Evolutionary conservation across 257 asterid species (phyloP), one percentile per base, ranked within the genome.

Genomic region (Nicotiana benthamiana): DNA sequence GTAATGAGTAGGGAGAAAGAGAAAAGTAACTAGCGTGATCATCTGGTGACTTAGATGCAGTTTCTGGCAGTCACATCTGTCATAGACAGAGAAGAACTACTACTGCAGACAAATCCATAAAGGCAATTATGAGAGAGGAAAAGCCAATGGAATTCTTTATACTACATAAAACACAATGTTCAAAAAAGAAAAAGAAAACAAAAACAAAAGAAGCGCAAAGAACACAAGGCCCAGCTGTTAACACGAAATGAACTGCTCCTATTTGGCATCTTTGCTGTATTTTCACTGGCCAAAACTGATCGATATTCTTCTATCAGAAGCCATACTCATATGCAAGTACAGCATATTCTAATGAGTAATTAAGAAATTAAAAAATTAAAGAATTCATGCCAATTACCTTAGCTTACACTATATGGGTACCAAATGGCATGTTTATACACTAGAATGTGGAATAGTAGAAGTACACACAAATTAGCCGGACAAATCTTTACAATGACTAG

Each of bases 191-290:
- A 26, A n/a, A 75, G 4, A 74, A 67, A 22, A 4, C 26, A 61
- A 61, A 17, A 13, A 36, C 10, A 36, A 26, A 68, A 20, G 32
- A 20, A 43, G 34, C 77, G 16, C 77, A 43, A 40, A 22, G 59
- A 72, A 22, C 34, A 46, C 78, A 72, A 70, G 40, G 60, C 78
- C 36, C 77, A 81, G 84, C 84, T 81, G 81, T 79, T 60, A 20
- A 17, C 80, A 80, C 60, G 15, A 82, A 80, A 79, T 82, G 85
- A 83, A 79, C 80, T 72, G 77, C 67, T 61, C 9, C 60, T 60
- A 52, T 68, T 76, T 40, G 57, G 60, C 52, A 78, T 48, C n/a
- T 76, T 80, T 84, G 57, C 76, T 70, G 75, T 65, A 67, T 53
- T 64, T 22, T 11, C 74, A 53, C 27, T 56, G 66, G 18, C 80